phyloP scores from a whole-genome alignment of 108 stramenopile genomes.

The Fistulifera solaris region DNA sequence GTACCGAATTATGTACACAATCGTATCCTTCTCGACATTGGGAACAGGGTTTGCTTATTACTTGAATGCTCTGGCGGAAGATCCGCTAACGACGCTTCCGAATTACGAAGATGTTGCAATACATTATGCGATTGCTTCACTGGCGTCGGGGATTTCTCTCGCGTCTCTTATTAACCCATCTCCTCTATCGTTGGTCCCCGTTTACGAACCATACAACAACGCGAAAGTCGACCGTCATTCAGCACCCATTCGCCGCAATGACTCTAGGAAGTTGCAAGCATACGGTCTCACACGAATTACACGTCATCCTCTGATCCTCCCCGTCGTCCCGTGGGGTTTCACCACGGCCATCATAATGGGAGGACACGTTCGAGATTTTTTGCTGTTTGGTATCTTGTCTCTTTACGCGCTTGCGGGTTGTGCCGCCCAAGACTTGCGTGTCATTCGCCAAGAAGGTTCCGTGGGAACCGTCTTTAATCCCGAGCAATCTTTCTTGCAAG shows the following conservation, averaged over 20 bases:
- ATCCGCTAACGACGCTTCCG: not conserved
- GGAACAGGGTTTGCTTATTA: conserved; percentile 35
- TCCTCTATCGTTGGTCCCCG: not conserved
- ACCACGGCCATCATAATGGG: conserved; percentile 30
- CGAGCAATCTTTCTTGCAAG: conserved; percentile 9
- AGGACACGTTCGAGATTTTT: conserved; percentile 21
- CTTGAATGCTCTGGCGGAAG: conserved; percentile 14
- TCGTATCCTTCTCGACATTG: conserved; percentile 38
- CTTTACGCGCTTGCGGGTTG: conserved; percentile 43
- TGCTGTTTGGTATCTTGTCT: conserved; percentile 39
- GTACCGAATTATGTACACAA: conserved; percentile 39
- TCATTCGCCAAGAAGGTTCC: conserved; percentile 45
- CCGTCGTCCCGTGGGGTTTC: conserved; percentile 47
- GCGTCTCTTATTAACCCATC: conserved; percentile 50
- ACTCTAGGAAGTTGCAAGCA: conserved; percentile 31
- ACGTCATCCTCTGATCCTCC: conserved; percentile 48
- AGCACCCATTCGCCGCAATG: conserved; percentile 14
- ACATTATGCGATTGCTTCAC: conserved; percentile 10
- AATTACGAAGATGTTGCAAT: conserved; percentile 3
- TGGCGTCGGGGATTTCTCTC: conserved; percentile 29
- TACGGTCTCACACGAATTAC: conserved; percentile 43
- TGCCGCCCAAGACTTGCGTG: conserved; percentile 42
- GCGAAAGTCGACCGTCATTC: conserved; percentile 9
- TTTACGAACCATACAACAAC: not conserved
- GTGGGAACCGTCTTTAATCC: conserved; percentile 41